Base-by-base conservation (phyloP, 2,329 filamentous ascomycete species). In the Calonectria pauciramosa region DNA sequence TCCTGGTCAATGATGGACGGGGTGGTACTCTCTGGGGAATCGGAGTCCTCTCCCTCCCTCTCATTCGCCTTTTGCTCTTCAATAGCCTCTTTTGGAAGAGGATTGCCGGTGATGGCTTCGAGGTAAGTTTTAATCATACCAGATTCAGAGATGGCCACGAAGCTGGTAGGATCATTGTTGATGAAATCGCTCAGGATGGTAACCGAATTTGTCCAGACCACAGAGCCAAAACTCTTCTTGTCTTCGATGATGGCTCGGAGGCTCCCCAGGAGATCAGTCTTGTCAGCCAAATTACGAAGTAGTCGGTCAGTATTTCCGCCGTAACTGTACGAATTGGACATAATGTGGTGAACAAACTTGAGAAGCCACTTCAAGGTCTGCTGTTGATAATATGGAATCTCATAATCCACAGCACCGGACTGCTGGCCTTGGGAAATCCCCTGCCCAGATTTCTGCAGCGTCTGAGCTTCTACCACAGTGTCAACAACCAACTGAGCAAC, bases 121-220 rank as follows among this genome's bases (percentile, higher is more conserved):
- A 99, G 89, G 73, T 98, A 94, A 67, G 93, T 95, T 82, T 94
- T 94, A 81, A 97, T 96, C 79, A 99, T 90, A 28, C 96, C 96
- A 66, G 97, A 96, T 86, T 99, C 97, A 18, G 95, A 95, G 77
- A 99, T 97, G 30, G 98, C 95, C 34, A 95, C 94, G 83, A 98
- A 99, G 84, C 97, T 99, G 0, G 97, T 99, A 0, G 97, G 97
- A 82, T 99, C 97, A 82, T 99, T 98, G 86, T 99, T 97, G 80
- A 99, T 98, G 85, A 99, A 99, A 80, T 95, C 96, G 82, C 95
- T 97, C 66, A 99, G 88, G 71, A 98, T 96, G 70, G 94, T 96
- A 75, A 98, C 95, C 9, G 96, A 94, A 83, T 96, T 96, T 64
- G 96, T 98, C 97, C 97, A 99, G 7, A 99, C 95, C 73, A 97